Base-by-base conservation (phyloP, 306 rosid species). In the Begonia fuchsioides region DNA sequence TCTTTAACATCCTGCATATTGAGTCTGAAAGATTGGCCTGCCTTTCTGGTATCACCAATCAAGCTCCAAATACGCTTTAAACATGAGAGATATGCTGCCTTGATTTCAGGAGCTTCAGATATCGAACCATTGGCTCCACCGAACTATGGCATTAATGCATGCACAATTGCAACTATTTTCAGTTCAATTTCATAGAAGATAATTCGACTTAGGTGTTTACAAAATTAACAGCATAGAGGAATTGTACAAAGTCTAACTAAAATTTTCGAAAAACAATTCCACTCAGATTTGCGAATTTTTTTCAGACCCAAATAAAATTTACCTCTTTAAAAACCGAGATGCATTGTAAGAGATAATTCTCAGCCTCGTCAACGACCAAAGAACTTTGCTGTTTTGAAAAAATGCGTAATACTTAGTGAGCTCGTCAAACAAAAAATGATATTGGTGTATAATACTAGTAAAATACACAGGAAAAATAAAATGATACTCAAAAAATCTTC, bases 321-420 rank as follows among this genome's bases (percentile, higher is more conserved):
- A 85, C 95, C 87, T 71, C 75, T 59, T 58, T 76, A 70, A 81
- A 86, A 73, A 82, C 62, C 55, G 72, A 70, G 51, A 86, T 51
- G 69, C 93, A 78, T 59, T 75, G 68, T 40, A 48, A 62, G 15
- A 86, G 82, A 43, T 79, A 68, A 57, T 60, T 61, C 66, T 67
- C 65, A 51, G 78, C 93, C 60, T 75, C 65, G 26, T 38, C 15
- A 50, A 65, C 56, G 13, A 48, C 46, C 54, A 49, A 59, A 55
- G 49, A 56, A 53, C 46, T 75, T 71, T 67, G 67, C 86, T 86
- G 71, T 61, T 56, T 51, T 18, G 52, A 62, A 13, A n/a, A 47
- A 32, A 41, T 63, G 43, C 32, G 49, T 39, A 60, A 38, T 26
- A 46, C 11, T 50, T 10, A 32, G 44, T 62, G 39, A 46, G 39